Base-by-base conservation (phyloP, 176 grass and related monocot genomes). In the Aegilops tauschii region DNA sequence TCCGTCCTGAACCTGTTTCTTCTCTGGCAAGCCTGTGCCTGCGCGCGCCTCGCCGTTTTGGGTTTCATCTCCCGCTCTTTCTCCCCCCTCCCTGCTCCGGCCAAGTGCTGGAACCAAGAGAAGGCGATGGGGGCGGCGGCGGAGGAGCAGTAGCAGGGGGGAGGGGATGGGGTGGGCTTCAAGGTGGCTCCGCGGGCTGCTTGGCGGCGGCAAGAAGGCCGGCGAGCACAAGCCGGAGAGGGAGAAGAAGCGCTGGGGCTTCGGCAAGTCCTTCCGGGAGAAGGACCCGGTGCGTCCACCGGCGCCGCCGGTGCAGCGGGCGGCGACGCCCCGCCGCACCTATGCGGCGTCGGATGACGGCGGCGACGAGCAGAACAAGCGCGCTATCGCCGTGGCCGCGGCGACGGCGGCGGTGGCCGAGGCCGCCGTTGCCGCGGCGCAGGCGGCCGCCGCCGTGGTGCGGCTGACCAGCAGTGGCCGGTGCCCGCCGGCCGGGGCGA, bases 331-430 rank as follows among this genome's bases (percentile, higher is more conserved):
- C 27, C 78, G 37, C 6, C 86, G 81, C 2, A 82, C 84, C 23
- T 88, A 84, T 64, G 79, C 42, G 3, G 9, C 67, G 23, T 65
- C 72, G 18, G 72, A 77, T 23, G 90, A 76, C 7, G 82, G 68
- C 25, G 88, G 79, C 54, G 86, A 94, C 61, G 90, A 96, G 82
- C 90, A 94, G 87, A 98, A 88, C 90, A 98, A 98, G 87, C 92
- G 88, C 29, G 96, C 93, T 28, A 96, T 98, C 10, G 97, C 97
- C 2, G 94, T 96, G 36, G 97, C 94, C 7, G 93, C 94, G 61
- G 96, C 96, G 3, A 94, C 96, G 8, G 96, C 96, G 28, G 93
- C 90, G 3, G 93, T 95, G 34, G 96, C 96, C 0, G 96, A 95
- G 78, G 96, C 93, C 0, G 96, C 96, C 3, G 93, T 95, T 5